A percentile compares a stretch with the other conserved stretches of the same genome.
Evolutionary conservation across 306 rosid species (phyloP).

Genomic region (Crataegus laevigata): DNA sequence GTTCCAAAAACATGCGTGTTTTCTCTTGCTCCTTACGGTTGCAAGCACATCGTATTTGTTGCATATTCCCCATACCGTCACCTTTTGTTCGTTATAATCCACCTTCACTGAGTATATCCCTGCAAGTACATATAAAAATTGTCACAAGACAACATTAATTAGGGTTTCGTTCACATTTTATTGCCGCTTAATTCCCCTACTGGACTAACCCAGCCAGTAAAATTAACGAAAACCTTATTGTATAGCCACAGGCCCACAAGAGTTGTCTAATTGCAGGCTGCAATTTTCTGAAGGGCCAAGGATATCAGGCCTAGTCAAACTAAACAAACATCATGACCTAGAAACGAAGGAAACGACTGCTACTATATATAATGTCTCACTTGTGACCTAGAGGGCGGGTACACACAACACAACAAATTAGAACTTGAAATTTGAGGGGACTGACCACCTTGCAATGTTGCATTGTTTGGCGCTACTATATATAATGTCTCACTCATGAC

Average conservation of each 20-base stretch:
- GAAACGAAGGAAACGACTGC: background rate
- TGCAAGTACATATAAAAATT: background rate
- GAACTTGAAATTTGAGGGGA: background rate
- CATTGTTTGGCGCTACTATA: background rate
- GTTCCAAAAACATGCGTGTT: slow-evolving; percentile 77
- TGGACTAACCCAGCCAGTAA: background rate
- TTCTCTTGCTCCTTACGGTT: slow-evolving; percentile 62
- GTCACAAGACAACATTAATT: background rate
- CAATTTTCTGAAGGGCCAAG: background rate
- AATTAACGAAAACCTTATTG: background rate
- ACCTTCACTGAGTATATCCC: slow-evolving; percentile 83
- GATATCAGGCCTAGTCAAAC: background rate
- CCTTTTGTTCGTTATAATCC: slow-evolving; percentile 66
- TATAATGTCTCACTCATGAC: background rate
- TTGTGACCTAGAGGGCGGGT: background rate
- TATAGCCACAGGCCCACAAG: background rate
- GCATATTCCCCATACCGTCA: slow-evolving; percentile 92
- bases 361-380: background rate
- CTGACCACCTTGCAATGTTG: background rate
- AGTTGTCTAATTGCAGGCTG: background rate
- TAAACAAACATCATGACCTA: background rate
- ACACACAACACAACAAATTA: background rate
- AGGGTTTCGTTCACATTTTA: background rate
- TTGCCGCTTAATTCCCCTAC: background rate
- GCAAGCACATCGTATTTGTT: slow-evolving; percentile 68